Conservation (phyloP, 129 eudicot species). For the Flaveria trinervia region DNA sequence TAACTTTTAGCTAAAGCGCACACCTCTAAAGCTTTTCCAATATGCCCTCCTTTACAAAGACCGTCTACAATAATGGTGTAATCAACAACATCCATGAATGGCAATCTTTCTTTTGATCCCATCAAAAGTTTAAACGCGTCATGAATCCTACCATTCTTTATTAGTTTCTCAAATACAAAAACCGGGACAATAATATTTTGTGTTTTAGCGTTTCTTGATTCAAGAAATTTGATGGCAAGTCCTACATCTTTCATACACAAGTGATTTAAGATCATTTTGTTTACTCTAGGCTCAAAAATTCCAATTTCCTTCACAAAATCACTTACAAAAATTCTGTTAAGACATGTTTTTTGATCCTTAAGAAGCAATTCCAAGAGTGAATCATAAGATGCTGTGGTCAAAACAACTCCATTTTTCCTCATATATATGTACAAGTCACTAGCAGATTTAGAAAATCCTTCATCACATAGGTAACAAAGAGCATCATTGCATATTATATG, state of each 20-base stretch:
- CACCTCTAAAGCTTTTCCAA: conserved; percentile 68
- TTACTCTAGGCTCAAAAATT: conserved; percentile 42
- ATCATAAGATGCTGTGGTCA: conserved; percentile 32
- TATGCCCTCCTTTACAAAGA: conserved; percentile 71
- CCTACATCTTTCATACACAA: conserved; percentile 57
- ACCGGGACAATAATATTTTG: conserved; percentile 39
- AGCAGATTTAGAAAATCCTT: conserved; percentile 44
- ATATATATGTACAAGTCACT: conserved; percentile 41
- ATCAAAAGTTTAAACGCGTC: conserved; percentile 72
- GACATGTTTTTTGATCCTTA: conserved; percentile 28
- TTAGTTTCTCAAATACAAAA: conserved; percentile 45
- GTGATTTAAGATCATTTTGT: conserved; percentile 46
- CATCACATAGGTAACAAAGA: conserved; percentile 53
- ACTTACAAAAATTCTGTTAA: conserved; percentile 38
- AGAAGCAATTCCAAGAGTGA: conserved; percentile 47
- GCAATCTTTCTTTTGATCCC: conserved; percentile 50
- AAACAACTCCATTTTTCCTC: conserved; percentile 46
- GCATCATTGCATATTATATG: conserved; percentile 48
- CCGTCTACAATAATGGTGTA: conserved; percentile 62
- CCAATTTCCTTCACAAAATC: conserved; percentile 58
- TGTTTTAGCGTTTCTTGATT: conserved; percentile 32
- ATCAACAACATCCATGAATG: conserved; percentile 61
- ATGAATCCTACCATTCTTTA: conserved; percentile 42
- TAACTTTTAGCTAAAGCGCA: conserved; percentile 52
- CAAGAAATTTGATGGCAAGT: conserved; percentile 55